phyloP scores from a whole-genome alignment of 495 filamentous ascomycete species.

The Talaromyces thailandensis region DNA sequence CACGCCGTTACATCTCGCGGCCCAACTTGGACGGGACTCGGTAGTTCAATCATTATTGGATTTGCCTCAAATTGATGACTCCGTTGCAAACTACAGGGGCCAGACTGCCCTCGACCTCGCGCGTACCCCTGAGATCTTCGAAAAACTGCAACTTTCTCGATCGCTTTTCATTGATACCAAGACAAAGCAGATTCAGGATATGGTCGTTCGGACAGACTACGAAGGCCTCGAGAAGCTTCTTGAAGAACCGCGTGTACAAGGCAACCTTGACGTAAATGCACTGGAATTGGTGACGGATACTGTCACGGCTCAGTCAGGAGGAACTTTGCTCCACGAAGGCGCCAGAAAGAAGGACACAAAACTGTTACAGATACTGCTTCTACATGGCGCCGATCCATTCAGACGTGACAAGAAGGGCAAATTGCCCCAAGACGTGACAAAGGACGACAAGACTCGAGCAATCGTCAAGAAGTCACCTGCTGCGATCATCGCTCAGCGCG shows the following conservation, averaged over 20 bases:
- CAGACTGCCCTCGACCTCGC: slow-evolving; percentile 83
- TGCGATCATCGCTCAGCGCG: slow-evolving; percentile 85
- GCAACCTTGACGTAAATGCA: slow-evolving; percentile 80
- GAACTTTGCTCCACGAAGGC: slow-evolving; percentile 88
- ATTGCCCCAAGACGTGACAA: slow-evolving; percentile 92
- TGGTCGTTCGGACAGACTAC: slow-evolving; percentile 66
- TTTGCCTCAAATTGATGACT: slow-evolving; percentile 75
- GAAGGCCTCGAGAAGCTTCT: slow-evolving; percentile 67
- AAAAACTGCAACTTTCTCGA: slow-evolving; percentile 83
- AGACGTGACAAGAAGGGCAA: slow-evolving; percentile 90
- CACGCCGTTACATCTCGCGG: slow-evolving; percentile 82
- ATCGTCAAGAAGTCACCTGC: slow-evolving; percentile 92
- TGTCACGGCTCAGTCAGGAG: slow-evolving; percentile 62
- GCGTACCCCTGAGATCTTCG: slow-evolving; percentile 86
- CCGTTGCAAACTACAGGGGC: slow-evolving; percentile 79
- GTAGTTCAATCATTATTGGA: slow-evolving; percentile 76
- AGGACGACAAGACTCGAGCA: slow-evolving; percentile 78
- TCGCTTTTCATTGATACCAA: slow-evolving; percentile 85
- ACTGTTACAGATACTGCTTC: slow-evolving; percentile 77
- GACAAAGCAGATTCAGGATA: slow-evolving; percentile 68
- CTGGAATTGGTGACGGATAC: slow-evolving; percentile 79
- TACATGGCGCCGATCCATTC: slow-evolving; percentile 97
- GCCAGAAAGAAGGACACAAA: slow-evolving; percentile 76
- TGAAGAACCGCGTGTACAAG: slow-evolving; percentile 75
- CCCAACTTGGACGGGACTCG: slow-evolving; percentile 66